Base-by-base conservation (phyloP, 768 basidiomycete species). In the Russula dissimulans region DNA sequence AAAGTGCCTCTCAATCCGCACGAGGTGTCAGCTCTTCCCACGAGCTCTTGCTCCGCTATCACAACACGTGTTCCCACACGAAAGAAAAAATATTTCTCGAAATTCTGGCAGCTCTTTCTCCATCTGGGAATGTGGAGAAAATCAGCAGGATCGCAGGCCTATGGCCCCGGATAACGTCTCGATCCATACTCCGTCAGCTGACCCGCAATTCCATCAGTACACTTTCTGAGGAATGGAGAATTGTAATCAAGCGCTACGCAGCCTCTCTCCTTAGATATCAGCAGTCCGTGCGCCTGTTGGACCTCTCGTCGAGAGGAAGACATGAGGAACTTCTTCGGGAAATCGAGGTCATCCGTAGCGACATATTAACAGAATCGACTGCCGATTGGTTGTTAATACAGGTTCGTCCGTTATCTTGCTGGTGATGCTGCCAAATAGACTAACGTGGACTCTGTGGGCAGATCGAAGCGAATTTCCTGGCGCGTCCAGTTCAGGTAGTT, bases 401-500 rank as follows among this genome's bases (percentile, higher is more conserved):
- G 62, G 62, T 63, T 42, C 17, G 59, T 56, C 4, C 15, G 9
- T 22, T 9, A 5, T 0, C 3, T 39, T 41, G 0, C 12, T 10
- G 14, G 22, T 36, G 12, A 38, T n/a, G 2, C 11, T 29, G 3
- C n/a, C 5, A 7, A n/a, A 17, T 36, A 17, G 6, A 18, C 26
- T 55, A 11, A 46, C 6, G 11, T 11, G 15, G n/a, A 6, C 4
- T 11, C 10, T 43, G 4, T 32, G 15, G 39, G 9, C 52, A 81
- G 80, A 72, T 82, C 1, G 78, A 81, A 57, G 67, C 72, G 7
- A 70, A 80, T 52, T 72, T 83, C 41, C 57, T 75, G 6, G 67
- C 73, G 31, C 78, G 81, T 5, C 70, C 71, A 0, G 64, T 81
- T 15, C 81, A 83, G 59, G 67, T 68, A 0, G 53, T 67, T 0